These are phyloP conservation scores for Fraxinus americana DNA, from an alignment of 257 asterid species.

Conservation along the genomic window DNA sequence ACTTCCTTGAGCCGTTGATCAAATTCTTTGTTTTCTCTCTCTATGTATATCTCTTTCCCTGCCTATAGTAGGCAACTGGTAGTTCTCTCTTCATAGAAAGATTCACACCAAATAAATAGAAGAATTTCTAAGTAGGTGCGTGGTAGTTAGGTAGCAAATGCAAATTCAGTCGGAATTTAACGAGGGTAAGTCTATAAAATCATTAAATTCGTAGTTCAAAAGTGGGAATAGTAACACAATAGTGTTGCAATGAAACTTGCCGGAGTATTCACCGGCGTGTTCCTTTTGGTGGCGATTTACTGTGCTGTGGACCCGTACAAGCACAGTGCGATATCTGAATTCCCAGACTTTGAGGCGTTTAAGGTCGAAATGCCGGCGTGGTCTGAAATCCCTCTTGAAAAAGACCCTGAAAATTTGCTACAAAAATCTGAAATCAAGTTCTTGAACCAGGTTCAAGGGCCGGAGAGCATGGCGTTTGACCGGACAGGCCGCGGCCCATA, in stretches of 20 bases:
- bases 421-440: constrained; percentile 86
- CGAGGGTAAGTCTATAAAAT: neutral
- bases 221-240: neutral
- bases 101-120: neutral
- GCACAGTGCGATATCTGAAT: constrained; percentile 63
- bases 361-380: constrained; percentile 70
- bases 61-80: neutral
- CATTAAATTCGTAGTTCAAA: neutral
- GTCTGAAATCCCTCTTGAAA: constrained; percentile 64
- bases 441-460: constrained; percentile 76
- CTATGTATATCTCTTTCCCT: neutral
- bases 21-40: neutral
- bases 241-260: constrained; percentile 41
- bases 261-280: constrained; percentile 45
- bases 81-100: neutral
- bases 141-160: neutral
- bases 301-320: constrained; percentile 86
- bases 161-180: neutral
- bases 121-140: neutral
- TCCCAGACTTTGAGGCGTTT: constrained; percentile 68
- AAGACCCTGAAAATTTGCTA: constrained; percentile 59
- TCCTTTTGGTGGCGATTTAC: constrained; percentile 66
- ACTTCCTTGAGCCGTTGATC: neutral
- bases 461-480: constrained; percentile 88
- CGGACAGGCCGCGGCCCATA: constrained; percentile 90